These are phyloP conservation scores for Wickerhamiella nectarea DNA, from an alignment of 805 yeast genomes.

Conservation along the genomic window DNA sequence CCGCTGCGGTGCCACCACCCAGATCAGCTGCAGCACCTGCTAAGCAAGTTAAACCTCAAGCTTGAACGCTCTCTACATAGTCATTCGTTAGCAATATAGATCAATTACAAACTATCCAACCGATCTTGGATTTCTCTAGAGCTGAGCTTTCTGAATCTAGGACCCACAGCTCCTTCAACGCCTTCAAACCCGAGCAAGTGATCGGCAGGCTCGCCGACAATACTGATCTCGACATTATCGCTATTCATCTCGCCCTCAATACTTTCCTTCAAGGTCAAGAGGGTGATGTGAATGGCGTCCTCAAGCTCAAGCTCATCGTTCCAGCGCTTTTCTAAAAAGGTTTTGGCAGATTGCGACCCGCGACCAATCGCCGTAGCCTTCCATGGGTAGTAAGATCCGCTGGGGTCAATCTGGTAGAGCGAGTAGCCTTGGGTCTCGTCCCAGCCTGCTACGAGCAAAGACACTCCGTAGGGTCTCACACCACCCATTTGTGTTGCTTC, in stretches of 20 bases:
- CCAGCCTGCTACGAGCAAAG: conserved; percentile 84
- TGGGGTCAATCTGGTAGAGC: conserved; percentile 93
- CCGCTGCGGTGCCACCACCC: too few relatives aligned
- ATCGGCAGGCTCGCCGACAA: conserved; percentile 73
- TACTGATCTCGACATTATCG: conserved; percentile 82
- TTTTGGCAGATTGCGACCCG: conserved; percentile 91
- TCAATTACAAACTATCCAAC: conserved; percentile 37
- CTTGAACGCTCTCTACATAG: too few relatives aligned
- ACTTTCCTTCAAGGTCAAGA: conserved; percentile 85
- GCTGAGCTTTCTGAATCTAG: conserved; percentile 71
- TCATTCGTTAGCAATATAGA: too few relatives aligned
- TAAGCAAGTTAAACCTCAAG: too few relatives aligned
- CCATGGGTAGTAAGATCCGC: conserved; percentile 98
- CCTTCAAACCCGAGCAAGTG: conserved; percentile 77
- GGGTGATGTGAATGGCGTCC: conserved; percentile 94
- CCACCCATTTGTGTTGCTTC: conserved; percentile 99
- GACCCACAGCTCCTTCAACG: conserved; percentile 63
- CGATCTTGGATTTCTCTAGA: conserved; percentile 93
- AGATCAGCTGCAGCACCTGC: too few relatives aligned
- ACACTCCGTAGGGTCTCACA: conserved; percentile 97
- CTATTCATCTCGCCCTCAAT: conserved; percentile 98
- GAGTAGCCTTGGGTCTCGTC: conserved; percentile 67
- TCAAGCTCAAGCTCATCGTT: conserved; percentile 92
- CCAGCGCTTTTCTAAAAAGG: conserved; percentile 96
- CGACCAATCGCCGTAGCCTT: conserved; percentile 98